Base-by-base conservation (phyloP, 306 rosid species). In the Rosa multiflora region DNA sequence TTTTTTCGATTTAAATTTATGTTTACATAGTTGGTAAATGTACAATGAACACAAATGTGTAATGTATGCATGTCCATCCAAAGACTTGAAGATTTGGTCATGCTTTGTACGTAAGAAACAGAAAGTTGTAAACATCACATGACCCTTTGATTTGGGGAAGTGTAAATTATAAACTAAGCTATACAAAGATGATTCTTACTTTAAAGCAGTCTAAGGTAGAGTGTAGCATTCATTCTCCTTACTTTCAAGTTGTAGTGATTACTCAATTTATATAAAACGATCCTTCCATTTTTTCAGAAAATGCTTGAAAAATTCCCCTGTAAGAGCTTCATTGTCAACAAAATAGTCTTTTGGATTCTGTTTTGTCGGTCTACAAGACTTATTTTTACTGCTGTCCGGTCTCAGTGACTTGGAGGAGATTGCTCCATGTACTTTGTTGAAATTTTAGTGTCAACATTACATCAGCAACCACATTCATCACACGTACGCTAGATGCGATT, bases 71-170 rank as follows among this genome's bases (percentile, higher is more conserved):
- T 61, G 67, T 61, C 8, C 39, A 21, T 18, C 39, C 68, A 62
- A 26, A 26, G 68, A 62, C 13, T 26, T 62, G 42, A 62, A 62
- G 68, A 62, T 15, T 37, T 66, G 46, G 68, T 12, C 42, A 32
- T 63, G 69, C 43, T 29, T 5, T 32, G 40, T 63, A 63, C 6
- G 18, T 67, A 12, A 26, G 26, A 26, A 26, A 39, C 13, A 15
- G 71, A 10, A 67, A 67, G 48, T 17, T 67, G 71, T 67, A 67
- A 67, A 67, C 46, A 67, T 39, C 42, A 63, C 69, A 63, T 63
- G 42, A 63, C 43, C 69, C 69, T 63, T 29, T 14, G 3, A 32
- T 63, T 13, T 32, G 69, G 42, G 43, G 67, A 63, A 29, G 69
- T 32, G 69, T 62, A 26, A 63, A 63, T 63, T 29, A 63, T 32